These are phyloP conservation scores for Schizochytrium sp. DNA, from an alignment of 108 stramenopile species.

Conservation along the genomic window DNA sequence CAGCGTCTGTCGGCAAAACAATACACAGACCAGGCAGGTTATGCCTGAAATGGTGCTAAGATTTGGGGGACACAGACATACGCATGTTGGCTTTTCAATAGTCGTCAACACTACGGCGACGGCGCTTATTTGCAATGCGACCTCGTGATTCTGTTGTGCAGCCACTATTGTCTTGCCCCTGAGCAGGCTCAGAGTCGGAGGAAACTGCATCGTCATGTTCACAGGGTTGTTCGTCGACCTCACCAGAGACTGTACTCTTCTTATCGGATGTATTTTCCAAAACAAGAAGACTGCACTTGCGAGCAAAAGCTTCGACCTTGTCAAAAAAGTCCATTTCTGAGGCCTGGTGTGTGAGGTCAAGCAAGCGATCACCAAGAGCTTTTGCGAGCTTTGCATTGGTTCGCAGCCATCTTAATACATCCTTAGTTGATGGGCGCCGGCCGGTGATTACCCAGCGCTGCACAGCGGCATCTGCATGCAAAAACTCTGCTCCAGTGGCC, in stretches of 20 bases:
- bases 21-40: no score
- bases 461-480: neutral
- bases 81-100: neutral
- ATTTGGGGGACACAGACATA: no score
- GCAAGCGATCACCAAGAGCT: constrained; percentile 8
- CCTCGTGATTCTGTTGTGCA: neutral
- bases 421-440: neutral
- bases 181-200: constrained; percentile 1
- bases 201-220: neutral
- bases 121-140: neutral
- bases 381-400: constrained; percentile 32
- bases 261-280: neutral
- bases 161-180: neutral
- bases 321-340: constrained; percentile 17
- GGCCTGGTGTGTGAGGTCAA: constrained; percentile 21
- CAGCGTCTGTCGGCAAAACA: no score
- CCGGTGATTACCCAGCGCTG: constrained; percentile 11
- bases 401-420: constrained; percentile 25
- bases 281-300: constrained; percentile 40
- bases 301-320: constrained; percentile 42
- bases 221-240: neutral
- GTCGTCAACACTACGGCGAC: neutral
- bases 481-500: constrained; percentile 3
- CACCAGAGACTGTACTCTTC: neutral
- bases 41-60: no score